Evolutionary conservation across 2,329 filamentous ascomycete species (phyloP).

Genomic region (Laburnicola sp.): DNA sequence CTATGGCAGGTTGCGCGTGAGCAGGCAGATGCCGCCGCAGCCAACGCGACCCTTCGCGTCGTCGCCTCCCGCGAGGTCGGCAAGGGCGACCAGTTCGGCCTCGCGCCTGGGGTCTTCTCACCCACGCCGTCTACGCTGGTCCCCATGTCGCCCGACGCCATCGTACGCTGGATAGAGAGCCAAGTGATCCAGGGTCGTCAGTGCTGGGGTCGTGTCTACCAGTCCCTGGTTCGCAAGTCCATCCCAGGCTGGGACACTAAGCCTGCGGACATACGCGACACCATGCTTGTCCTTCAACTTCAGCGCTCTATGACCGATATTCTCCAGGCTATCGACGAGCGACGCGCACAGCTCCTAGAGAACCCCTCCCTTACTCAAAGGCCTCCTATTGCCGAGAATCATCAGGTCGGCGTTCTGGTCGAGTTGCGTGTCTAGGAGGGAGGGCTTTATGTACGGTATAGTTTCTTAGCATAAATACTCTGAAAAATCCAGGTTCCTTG

Average conservation of each 20-base stretch:
- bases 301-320: neutral
- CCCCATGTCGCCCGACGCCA: neutral
- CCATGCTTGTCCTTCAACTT: neutral
- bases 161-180: neutral
- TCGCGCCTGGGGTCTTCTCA: neutral
- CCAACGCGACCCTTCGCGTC: no score
- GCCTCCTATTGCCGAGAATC: neutral
- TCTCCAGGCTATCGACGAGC: constrained; percentile 1
- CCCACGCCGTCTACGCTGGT: neutral
- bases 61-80: no score
- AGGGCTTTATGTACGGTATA: no score
- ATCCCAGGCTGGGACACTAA: neutral
- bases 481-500: no score
- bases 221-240: neutral
- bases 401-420: neutral
- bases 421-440: neutral
- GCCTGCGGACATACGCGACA: neutral
- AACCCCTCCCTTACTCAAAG: neutral
- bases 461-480: no score
- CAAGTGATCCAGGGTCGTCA: neutral
- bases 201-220: neutral
- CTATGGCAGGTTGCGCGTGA: no score
- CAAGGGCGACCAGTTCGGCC: no score
- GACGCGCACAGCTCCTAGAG: neutral
- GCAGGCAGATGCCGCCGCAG: no score